Evolutionary conservation across 2,329 filamentous ascomycete genomes (phyloP), one percentile per base, ranked within the genome.

Genomic region (Pseudocercospora vitis): DNA sequence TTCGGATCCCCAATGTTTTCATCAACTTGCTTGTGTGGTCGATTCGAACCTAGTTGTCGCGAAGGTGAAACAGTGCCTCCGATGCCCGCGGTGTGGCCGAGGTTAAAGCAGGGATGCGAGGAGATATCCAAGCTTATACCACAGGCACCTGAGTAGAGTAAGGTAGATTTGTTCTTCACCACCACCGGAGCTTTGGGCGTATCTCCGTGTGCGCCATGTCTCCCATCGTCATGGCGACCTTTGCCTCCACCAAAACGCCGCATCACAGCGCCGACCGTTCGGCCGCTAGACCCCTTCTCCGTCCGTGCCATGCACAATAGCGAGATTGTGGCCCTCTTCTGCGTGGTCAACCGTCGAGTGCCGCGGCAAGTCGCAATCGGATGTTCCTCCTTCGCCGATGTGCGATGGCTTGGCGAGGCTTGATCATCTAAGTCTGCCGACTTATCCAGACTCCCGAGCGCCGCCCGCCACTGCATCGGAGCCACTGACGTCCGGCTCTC

Each of bases 371-470:
- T 39, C 35, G 35, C 18, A 11, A 11, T 19, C 35, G 35, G 35
- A 39, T 39, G 35, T 39, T 18, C 35, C 12, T 40, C 16, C n/a
- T 24, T 40, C 37, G 21, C 37, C 37, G 37, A 40, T 39, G 16
- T 7, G 18, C 6, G n/a, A n/a, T n/a, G 6, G 26, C 35, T 39
- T 39, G 35, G 35, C 35, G 18, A 35, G 32, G 32, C 35, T 37
- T 37, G 33, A 18, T n/a, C 26, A 29, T 29, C 11, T 29, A n/a
- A 32, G 31, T 37, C 16, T 37, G 33, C 33, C 33, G 33, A 37
- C 9, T 37, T 37, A 37, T 16, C 33, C 33, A 37, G 33, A 37
- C 12, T 32, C 7, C 32, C 32, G 32, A 23, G 26, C 11, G 11
- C 26, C 26, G 26, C 6, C 26, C 18, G n/a, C n/a, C n/a, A n/a